These are phyloP conservation scores for Millerago galiae DNA, from an alignment of 805 yeast genomes.

Conservation along the genomic window DNA sequence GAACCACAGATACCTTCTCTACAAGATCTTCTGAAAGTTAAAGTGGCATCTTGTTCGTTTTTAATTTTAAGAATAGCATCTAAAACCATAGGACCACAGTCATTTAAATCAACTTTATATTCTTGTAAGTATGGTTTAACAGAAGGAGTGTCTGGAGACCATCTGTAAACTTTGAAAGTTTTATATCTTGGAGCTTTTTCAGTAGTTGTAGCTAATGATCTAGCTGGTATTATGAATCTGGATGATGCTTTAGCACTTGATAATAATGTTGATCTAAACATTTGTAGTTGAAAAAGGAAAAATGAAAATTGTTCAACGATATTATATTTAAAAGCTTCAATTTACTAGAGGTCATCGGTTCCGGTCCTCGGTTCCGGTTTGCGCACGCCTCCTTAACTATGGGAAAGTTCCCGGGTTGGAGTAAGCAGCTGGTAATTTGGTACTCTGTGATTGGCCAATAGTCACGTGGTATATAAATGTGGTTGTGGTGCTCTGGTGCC, in stretches of 20 bases:
- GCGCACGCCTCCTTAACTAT: constrained; percentile 9
- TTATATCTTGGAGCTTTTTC: constrained; percentile 56
- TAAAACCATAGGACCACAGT: constrained; percentile 96
- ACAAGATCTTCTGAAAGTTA: constrained; percentile 96
- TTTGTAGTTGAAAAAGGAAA: neutral
- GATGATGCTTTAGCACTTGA: constrained; percentile 1
- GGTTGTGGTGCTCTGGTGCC: constrained; percentile 1
- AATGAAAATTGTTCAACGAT: neutral
- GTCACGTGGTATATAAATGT: neutral
- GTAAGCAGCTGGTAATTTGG: constrained; percentile 9
- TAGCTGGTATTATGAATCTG: constrained; percentile 9
- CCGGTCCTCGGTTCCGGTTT: constrained; percentile 10
- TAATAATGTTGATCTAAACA: constrained; percentile 1
- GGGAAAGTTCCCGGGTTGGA: constrained; percentile 8
- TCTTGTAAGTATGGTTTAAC: constrained; percentile 81
- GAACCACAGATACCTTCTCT: constrained; percentile 99
- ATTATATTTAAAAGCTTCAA: neutral
- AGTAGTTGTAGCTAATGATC: constrained; percentile 41
- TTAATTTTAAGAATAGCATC: constrained; percentile 93
- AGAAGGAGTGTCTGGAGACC: constrained; percentile 97
- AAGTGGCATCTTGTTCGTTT: constrained; percentile 92
- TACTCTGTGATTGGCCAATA: constrained; percentile 6
- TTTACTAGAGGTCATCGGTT: constrained; percentile 12
- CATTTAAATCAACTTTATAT: constrained; percentile 79
- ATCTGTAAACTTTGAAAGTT: constrained; percentile 89